phyloP scores from a whole-genome alignment of 306 rosid genomes.

The Fragaria vesca region DNA sequence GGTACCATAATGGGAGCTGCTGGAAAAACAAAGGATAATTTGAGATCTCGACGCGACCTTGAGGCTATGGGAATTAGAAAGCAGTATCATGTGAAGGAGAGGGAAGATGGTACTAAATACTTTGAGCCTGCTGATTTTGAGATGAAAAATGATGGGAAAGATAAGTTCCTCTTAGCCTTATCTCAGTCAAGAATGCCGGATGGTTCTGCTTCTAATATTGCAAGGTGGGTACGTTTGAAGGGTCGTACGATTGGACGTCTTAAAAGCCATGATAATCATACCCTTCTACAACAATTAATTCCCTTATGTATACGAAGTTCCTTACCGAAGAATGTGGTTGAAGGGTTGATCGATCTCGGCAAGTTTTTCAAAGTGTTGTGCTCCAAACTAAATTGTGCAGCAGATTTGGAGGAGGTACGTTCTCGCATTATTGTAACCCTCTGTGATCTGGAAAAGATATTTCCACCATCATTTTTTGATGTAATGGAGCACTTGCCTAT shows the following conservation, averaged over 20 bases:
- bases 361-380: background rate
- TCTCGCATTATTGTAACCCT: background rate
- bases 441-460: background rate
- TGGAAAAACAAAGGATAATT: slow-evolving; percentile 13
- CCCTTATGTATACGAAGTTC: background rate
- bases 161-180: background rate
- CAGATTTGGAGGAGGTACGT: too few relatives aligned
- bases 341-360: background rate
- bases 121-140: background rate
- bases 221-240: background rate
- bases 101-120: background rate
- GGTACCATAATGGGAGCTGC: slow-evolving; percentile 3
- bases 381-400: background rate
- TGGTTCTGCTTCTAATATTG: background rate
- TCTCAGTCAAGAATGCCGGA: background rate
- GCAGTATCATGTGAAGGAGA: background rate
- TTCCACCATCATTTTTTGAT: background rate
- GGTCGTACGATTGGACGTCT: background rate
- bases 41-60: too few relatives aligned
- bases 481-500: background rate
- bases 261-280: background rate
- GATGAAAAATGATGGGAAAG: background rate
- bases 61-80: background rate
- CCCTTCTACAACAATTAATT: background rate
- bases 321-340: background rate